A percentile compares a stretch with the other conserved stretches of the same genome.
Evolutionary conservation across 768 basidiomycete genomes (phyloP).

Genomic region (Lentinula sp.): DNA sequence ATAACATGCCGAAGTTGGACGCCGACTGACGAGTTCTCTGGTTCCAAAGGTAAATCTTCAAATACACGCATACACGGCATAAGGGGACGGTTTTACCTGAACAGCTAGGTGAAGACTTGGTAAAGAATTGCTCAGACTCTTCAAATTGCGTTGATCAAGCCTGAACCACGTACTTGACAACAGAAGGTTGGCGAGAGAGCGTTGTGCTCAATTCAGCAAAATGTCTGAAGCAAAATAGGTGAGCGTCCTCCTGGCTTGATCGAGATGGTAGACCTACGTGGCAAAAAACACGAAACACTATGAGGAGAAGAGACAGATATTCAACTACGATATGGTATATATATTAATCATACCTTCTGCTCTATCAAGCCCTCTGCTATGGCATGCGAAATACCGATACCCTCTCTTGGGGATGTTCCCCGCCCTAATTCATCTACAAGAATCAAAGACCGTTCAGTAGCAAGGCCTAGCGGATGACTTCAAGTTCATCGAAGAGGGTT

Average conservation of each 20-base stretch:
- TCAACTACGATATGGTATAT: not conserved
- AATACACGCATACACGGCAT: not conserved
- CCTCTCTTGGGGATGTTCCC: slow-evolving; percentile 84
- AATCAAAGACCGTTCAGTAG: slow-evolving; percentile 65
- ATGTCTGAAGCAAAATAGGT: slow-evolving; percentile 40
- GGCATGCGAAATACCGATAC: slow-evolving; percentile 76
- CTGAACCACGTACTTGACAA: slow-evolving; percentile 58
- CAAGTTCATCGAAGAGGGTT: not conserved
- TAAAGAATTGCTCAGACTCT: not conserved
- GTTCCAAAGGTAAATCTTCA: not conserved
- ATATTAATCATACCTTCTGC: slow-evolving; percentile 46
- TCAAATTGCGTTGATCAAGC: not conserved
- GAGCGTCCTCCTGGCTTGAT: not conserved
- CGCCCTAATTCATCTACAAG: slow-evolving; percentile 91
- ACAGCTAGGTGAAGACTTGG: slow-evolving; percentile 77
- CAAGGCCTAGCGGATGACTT: slow-evolving; percentile 44
- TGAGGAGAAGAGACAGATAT: not conserved
- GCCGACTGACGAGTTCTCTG: slow-evolving; percentile 51
- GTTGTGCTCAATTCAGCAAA: slow-evolving; percentile 77
- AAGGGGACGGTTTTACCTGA: slow-evolving; percentile 30
- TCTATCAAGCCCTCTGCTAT: slow-evolving; percentile 74
- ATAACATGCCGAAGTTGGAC: slow-evolving; percentile 61
- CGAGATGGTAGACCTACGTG: slow-evolving; percentile 45
- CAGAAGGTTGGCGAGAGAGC: slow-evolving; percentile 69
- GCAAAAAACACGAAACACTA: slow-evolving; percentile 89